These are phyloP conservation scores for Pinguiococcus pyrenoidosus DNA, from an alignment of 108 stramenopile species.

Conservation along the genomic window DNA sequence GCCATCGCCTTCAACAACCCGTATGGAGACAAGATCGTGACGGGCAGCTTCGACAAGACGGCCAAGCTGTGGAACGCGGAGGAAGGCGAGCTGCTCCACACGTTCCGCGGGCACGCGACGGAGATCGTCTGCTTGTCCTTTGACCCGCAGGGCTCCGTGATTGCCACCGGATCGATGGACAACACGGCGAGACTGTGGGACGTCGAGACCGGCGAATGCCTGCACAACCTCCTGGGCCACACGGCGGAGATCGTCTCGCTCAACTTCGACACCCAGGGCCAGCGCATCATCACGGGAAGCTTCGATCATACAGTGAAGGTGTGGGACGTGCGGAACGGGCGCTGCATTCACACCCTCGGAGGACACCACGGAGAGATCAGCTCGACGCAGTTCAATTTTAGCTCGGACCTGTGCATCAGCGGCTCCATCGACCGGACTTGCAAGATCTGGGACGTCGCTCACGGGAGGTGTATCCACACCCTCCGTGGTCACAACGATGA, in stretches of 20 bases:
- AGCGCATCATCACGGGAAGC: constrained; percentile 41
- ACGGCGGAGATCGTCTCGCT: constrained; percentile 50
- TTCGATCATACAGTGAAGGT: constrained; percentile 53
- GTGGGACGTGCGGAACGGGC: constrained; percentile 49
- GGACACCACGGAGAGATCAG: constrained; percentile 52
- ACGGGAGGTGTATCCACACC: constrained; percentile 44
- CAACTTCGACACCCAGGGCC: constrained; percentile 45
- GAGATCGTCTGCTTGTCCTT: constrained; percentile 57
- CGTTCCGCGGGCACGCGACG: constrained; percentile 50
- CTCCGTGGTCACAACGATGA: constrained; percentile 55
- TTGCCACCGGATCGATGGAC: constrained; percentile 55
- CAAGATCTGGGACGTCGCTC: constrained; percentile 49
- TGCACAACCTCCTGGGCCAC: constrained; percentile 51
- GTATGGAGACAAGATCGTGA: constrained; percentile 53
- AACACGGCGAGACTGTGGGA: constrained; percentile 54
- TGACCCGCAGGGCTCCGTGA: constrained; percentile 39
- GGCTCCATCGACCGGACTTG: constrained; percentile 45
- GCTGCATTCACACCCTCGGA: constrained; percentile 39
- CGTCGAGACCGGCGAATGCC: constrained; percentile 47
- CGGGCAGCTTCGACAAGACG: constrained; percentile 52
- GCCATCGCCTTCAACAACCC: constrained; percentile 62
- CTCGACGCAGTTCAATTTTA: constrained; percentile 38
- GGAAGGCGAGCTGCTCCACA: constrained; percentile 42
- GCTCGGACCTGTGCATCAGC: constrained; percentile 36
- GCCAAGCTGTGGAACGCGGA: constrained; percentile 46